These are phyloP conservation scores for Selaginella tamariscina DNA, from an alignment of 75 land plant genomes.

Conservation along the genomic window DNA sequence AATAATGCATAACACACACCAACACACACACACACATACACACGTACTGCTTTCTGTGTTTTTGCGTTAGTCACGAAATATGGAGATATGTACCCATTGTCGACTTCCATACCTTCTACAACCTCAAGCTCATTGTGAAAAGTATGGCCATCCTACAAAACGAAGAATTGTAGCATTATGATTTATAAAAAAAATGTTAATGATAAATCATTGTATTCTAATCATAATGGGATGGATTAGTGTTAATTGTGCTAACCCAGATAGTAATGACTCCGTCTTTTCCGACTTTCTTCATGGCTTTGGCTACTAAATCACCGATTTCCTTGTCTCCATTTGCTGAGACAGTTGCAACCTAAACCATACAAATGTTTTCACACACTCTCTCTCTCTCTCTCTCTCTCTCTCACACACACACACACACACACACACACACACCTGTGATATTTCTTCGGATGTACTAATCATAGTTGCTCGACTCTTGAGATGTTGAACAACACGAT, in stretches of 20 bases:
- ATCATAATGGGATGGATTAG: too few species aligned
- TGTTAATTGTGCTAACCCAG: not conserved
- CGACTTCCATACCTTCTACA: conserved; percentile 7
- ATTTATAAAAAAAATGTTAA: too few species aligned
- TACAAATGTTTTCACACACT: too few species aligned
- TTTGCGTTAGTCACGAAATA: conserved; percentile 12
- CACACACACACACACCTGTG: not conserved
- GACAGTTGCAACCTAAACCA: not conserved
- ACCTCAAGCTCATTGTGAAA: conserved; percentile 1
- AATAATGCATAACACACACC: not conserved
- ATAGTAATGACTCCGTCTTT: conserved; percentile 6
- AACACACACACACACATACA: not conserved
- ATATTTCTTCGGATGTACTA: conserved; percentile 16
- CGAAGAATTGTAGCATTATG: not conserved
- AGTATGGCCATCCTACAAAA: not conserved
- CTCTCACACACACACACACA: not conserved
- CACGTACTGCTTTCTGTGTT: not conserved
- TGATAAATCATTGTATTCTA: too few species aligned
- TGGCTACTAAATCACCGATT: conserved; percentile 3
- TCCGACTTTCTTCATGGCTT: not conserved
- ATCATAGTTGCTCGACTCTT: conserved; percentile 12
- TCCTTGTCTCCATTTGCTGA: conserved; percentile 2
- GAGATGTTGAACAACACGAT: conserved; percentile 8
- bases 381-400: not conserved
- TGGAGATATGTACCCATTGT: conserved; percentile 6